phyloP scores from a whole-genome alignment of 768 basidiomycete species.

The Imleria badia region DNA sequence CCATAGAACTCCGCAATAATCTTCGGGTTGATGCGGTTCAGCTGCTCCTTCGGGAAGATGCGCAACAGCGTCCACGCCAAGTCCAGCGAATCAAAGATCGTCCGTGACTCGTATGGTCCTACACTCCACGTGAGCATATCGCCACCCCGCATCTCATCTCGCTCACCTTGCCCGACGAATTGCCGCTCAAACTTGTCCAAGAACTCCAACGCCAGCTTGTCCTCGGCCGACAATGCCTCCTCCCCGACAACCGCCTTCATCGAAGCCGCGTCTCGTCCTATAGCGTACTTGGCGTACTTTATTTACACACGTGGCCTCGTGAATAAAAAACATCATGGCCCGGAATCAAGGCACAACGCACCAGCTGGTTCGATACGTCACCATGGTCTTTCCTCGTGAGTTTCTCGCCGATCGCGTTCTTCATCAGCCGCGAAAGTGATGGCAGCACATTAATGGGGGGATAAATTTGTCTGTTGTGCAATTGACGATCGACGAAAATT shows the following conservation, averaged over 20 bases:
- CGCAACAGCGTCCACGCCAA: slow-evolving; percentile 95
- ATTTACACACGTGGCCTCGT: slow-evolving; percentile 41
- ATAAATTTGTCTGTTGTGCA: slow-evolving; percentile 97
- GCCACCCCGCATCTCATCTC: background rate
- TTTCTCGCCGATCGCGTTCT: slow-evolving; percentile 98
- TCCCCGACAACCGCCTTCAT: slow-evolving; percentile 99
- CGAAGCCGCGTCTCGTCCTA: slow-evolving; percentile 92
- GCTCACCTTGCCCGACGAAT: slow-evolving; percentile 92
- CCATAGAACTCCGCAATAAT: slow-evolving; percentile 93
- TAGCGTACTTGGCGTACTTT: slow-evolving; percentile 97
- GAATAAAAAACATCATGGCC: slow-evolving; percentile 12
- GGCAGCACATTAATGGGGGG: slow-evolving; percentile 99
- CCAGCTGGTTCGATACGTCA: slow-evolving; percentile 98
- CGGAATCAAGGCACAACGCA: slow-evolving; percentile 43
- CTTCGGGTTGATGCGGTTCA: slow-evolving; percentile 97
- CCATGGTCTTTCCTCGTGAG: slow-evolving; percentile 98
- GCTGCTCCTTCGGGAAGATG: slow-evolving; percentile 98
- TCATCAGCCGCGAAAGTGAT: slow-evolving; percentile 98
- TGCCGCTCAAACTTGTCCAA: slow-evolving; percentile 96
- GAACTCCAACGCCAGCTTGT: slow-evolving; percentile 97
- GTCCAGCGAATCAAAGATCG: slow-evolving; percentile 96
- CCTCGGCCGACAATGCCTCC: slow-evolving; percentile 91
- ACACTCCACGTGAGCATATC: slow-evolving; percentile 9
- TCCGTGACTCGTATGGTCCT: slow-evolving; percentile 94
- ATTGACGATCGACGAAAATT: slow-evolving; percentile 96